Evolutionary conservation across 495 filamentous ascomycete species (phyloP).

Genomic region (Trypethelium eluteriae): DNA sequence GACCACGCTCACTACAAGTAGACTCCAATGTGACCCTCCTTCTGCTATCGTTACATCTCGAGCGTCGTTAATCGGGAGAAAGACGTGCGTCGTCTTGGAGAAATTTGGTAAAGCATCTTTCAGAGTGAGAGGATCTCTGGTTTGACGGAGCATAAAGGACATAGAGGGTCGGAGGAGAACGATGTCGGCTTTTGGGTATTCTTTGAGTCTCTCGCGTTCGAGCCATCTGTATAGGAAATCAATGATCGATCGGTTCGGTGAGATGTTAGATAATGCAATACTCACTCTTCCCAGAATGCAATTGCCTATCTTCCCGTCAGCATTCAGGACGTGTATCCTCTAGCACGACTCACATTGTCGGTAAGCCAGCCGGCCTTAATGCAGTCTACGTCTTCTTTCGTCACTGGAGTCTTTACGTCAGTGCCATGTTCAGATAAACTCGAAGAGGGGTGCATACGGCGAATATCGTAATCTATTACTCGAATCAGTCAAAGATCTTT

Average conservation of each 20-base stretch:
- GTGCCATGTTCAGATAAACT: slow-evolving; percentile 10
- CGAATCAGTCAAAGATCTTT: slow-evolving; percentile 12
- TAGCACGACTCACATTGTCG: slow-evolving; percentile 67
- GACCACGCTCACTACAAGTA: slow-evolving; percentile 79
- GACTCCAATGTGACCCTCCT: slow-evolving; percentile 89
- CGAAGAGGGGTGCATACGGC: slow-evolving; percentile 46
- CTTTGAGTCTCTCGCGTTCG: slow-evolving; percentile 73
- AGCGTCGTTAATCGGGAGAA: slow-evolving; percentile 92
- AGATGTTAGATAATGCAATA: slow-evolving; percentile 26
- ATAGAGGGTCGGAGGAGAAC: slow-evolving; percentile 87
- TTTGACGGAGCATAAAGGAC: slow-evolving; percentile 86
- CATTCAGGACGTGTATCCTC: neutral
- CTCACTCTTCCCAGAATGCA: slow-evolving; percentile 94
- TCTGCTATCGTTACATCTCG: slow-evolving; percentile 67
- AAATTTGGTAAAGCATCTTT: slow-evolving; percentile 72
- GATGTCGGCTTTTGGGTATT: slow-evolving; percentile 73
- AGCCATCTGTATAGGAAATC: slow-evolving; percentile 54
- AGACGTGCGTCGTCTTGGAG: slow-evolving; percentile 77
- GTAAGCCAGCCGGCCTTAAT: slow-evolving; percentile 94
- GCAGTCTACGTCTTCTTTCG: slow-evolving; percentile 74
- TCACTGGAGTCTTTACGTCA: slow-evolving; percentile 45
- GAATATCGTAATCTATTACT: slow-evolving; percentile 58
- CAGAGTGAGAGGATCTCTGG: slow-evolving; percentile 66
- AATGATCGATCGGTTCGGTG: slow-evolving; percentile 12
- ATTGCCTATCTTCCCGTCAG: slow-evolving; percentile 52